These are phyloP conservation scores for Saturnispora hagleri DNA, from an alignment of 805 yeast species.

Conservation along the genomic window DNA sequence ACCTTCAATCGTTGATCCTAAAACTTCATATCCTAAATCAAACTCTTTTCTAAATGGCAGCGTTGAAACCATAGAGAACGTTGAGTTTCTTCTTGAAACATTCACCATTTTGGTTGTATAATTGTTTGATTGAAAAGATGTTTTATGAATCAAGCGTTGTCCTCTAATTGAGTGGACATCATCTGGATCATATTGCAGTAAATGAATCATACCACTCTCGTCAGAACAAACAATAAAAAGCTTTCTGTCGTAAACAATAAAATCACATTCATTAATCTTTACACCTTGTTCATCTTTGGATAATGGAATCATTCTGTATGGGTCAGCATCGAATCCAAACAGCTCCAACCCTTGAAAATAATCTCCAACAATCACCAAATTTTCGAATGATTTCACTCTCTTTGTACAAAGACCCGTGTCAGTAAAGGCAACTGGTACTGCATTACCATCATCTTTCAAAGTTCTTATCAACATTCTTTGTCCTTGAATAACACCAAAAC, in stretches of 20 bases:
- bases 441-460: slow-evolving; percentile 63
- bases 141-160: slow-evolving; percentile 56
- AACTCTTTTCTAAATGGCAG: slow-evolving; percentile 23
- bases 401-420: slow-evolving; percentile 76
- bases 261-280: slow-evolving; percentile 67
- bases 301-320: slow-evolving; percentile 71
- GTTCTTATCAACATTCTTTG: slow-evolving; percentile 73
- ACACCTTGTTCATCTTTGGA: slow-evolving; percentile 64
- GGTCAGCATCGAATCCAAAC: slow-evolving; percentile 90
- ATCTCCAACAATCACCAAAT: slow-evolving; percentile 76
- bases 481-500: slow-evolving; percentile 79
- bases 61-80: slow-evolving; percentile 25
- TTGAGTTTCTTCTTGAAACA: slow-evolving; percentile 29
- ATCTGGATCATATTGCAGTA: slow-evolving; percentile 86
- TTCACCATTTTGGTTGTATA: slow-evolving; percentile 45
- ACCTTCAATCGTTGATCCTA: slow-evolving; percentile 77
- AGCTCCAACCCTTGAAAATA: slow-evolving; percentile 66
- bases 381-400: slow-evolving; percentile 76
- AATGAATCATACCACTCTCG: slow-evolving; percentile 52
- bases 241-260: slow-evolving; percentile 61
- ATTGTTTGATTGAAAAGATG: slow-evolving; percentile 63
- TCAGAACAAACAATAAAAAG: slow-evolving; percentile 63
- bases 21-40: slow-evolving; percentile 39
- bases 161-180: slow-evolving; percentile 80
- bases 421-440: slow-evolving; percentile 87